Conservation (phyloP, 352 stramenopile genomes). For the Globisporangium middletonii region DNA sequence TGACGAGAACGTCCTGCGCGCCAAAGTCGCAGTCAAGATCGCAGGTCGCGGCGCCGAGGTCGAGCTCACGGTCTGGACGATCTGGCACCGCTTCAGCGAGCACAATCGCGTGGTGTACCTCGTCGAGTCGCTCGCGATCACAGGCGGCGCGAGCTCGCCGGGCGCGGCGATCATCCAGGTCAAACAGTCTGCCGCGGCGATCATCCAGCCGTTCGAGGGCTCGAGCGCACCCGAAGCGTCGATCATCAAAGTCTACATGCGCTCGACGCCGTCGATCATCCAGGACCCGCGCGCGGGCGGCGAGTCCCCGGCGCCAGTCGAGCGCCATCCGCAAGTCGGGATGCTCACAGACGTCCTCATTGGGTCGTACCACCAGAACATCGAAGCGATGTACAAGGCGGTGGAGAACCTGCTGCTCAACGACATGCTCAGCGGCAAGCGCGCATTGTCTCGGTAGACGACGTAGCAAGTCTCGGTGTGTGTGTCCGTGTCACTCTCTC, state of each 20-base stretch:
- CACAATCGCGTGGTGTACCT: conserved; percentile 6
- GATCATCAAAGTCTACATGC: conserved; percentile 16
- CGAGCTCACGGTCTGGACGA: conserved; percentile 12
- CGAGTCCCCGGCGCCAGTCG: background rate
- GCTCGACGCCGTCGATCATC: conserved; percentile 14
- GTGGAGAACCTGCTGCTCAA: conserved; percentile 16
- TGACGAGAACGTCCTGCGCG: conserved; percentile 10
- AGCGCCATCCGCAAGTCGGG: conserved; percentile 10
- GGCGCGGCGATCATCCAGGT: conserved; percentile 10
- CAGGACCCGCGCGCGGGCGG: conserved; percentile 3
- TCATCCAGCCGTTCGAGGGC: conserved; percentile 6
- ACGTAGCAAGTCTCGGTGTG: background rate
- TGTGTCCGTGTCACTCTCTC: background rate
- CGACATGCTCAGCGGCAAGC: conserved; percentile 14
- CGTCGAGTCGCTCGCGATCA: conserved; percentile 15
- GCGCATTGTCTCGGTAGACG: background rate
- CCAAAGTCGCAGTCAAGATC: conserved; percentile 13
- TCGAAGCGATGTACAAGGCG: conserved; percentile 16
- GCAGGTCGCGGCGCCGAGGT: conserved; percentile 10
- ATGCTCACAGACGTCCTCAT: conserved; percentile 18
- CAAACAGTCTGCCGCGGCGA: conserved; percentile 12
- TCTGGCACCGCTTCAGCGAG: conserved; percentile 11
- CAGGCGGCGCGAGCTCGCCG: conserved; percentile 1
- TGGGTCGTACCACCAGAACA: conserved; percentile 16
- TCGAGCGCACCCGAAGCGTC: conserved; percentile 12